Evolutionary conservation across 1,284 basidiomycete genomes (phyloP).

Genomic region (Tremellales sp.): DNA sequence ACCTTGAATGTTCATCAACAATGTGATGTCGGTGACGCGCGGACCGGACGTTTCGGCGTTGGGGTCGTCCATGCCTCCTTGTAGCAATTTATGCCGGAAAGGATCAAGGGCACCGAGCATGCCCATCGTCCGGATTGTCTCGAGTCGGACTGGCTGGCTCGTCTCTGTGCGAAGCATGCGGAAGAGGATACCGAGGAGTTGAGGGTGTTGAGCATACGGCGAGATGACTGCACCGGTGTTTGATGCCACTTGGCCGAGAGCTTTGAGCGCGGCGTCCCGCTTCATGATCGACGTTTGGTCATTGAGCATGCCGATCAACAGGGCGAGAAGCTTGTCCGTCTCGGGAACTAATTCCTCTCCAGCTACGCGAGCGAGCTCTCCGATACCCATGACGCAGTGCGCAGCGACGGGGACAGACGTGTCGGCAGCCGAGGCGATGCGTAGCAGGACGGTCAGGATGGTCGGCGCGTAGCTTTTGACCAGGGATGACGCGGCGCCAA

Average conservation of each 20-base stretch:
- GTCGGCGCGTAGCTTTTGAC: slow-evolving; percentile 98
- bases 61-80: slow-evolving; percentile 69
- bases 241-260: slow-evolving; percentile 91
- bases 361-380: slow-evolving; percentile 88
- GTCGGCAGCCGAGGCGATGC: slow-evolving; percentile 71
- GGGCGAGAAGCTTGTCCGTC: slow-evolving; percentile 80
- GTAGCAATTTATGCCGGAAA: slow-evolving; percentile 87
- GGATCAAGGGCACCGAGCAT: slow-evolving; percentile 97
- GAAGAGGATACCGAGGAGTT: slow-evolving; percentile 80
- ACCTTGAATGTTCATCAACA: slow-evolving; percentile 56
- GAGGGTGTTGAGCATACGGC: slow-evolving; percentile 86
- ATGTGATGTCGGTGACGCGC: slow-evolving; percentile 55
- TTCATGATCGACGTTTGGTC: slow-evolving; percentile 73
- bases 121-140: slow-evolving; percentile 88
- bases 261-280: slow-evolving; percentile 89
- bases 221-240: slow-evolving; percentile 93
- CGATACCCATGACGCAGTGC: slow-evolving; percentile 88
- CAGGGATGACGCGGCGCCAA: slow-evolving; percentile 84
- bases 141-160: slow-evolving; percentile 70
- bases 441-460: slow-evolving; percentile 85
- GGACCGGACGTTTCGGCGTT: slow-evolving; percentile 51
- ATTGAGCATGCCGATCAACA: slow-evolving; percentile 81
- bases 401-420: slow-evolving; percentile 83
- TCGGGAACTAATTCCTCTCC: slow-evolving; percentile 85
- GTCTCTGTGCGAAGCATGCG: slow-evolving; percentile 83